These are phyloP conservation scores for Kalanchoe fedtschenkoi DNA, from an alignment of 164 flowering plant genomes.

Conservation along the genomic window DNA sequence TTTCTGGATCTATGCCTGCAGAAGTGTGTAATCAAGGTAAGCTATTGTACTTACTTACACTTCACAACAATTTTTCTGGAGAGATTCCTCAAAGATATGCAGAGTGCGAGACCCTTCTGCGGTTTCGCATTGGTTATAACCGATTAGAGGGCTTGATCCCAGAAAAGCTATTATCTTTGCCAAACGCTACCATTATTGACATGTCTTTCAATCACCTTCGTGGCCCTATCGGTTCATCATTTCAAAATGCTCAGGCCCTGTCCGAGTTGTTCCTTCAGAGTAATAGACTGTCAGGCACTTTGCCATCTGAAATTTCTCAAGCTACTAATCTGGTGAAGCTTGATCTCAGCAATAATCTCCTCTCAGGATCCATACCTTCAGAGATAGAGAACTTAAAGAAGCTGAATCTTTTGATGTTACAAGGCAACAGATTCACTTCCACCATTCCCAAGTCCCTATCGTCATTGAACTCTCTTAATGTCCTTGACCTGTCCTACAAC, in stretches of 20 bases:
- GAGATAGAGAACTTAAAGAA: slow-evolving; percentile 51
- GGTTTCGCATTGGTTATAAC: slow-evolving; percentile 70
- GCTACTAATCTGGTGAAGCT: slow-evolving; percentile 68
- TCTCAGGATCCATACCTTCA: slow-evolving; percentile 66
- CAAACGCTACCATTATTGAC: slow-evolving; percentile 67
- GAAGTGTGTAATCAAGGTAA: slow-evolving; percentile 59
- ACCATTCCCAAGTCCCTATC: slow-evolving; percentile 62
- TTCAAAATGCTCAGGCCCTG: slow-evolving; percentile 36
- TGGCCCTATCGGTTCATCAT: slow-evolving; percentile 55
- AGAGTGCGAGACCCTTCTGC: slow-evolving; percentile 40
- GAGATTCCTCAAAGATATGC: slow-evolving; percentile 48
- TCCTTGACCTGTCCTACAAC: slow-evolving; percentile 78
- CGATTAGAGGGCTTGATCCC: slow-evolving; percentile 52
- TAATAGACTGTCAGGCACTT: slow-evolving; percentile 56
- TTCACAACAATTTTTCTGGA: slow-evolving; percentile 64
- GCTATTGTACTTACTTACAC: slow-evolving; percentile 44
- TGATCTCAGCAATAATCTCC: slow-evolving; percentile 67
- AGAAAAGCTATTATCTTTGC: slow-evolving; percentile 50
- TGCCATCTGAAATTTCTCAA: slow-evolving; percentile 60
- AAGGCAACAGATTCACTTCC: slow-evolving; percentile 54
- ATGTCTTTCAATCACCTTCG: slow-evolving; percentile 40
- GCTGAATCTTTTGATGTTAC: slow-evolving; percentile 59
- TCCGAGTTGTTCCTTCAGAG: slow-evolving; percentile 58
- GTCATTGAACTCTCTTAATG: slow-evolving; percentile 50
- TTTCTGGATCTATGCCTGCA: slow-evolving; percentile 57